These are phyloP conservation scores for Tympanopsis confertula DNA, from an alignment of 2,329 filamentous ascomycete species.

Conservation along the genomic window DNA sequence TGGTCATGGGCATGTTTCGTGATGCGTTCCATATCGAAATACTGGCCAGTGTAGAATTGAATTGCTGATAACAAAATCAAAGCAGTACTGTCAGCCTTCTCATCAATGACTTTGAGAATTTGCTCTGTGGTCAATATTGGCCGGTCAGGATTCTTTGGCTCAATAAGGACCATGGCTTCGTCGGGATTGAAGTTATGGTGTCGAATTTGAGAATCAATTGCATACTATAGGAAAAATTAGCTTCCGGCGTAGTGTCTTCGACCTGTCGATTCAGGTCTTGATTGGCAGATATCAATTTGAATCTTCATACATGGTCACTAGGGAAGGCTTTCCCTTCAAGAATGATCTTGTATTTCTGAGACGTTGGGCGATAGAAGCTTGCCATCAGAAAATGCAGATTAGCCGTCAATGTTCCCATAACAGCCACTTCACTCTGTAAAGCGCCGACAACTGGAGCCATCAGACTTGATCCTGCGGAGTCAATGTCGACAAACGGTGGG, in stretches of 20 bases:
- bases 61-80: constrained; percentile 75
- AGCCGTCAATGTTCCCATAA: constrained; percentile 78
- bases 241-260: background rate
- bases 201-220: constrained; percentile 68
- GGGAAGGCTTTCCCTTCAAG: constrained; percentile 87
- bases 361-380: constrained; percentile 66
- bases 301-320: constrained; percentile 59
- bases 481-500: constrained; percentile 66
- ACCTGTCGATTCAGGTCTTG: no score
- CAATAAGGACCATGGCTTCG: constrained; percentile 63
- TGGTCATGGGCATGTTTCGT: constrained; percentile 63
- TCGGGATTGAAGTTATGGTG: constrained; percentile 57
- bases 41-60: constrained; percentile 85
- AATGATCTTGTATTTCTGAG: constrained; percentile 62
- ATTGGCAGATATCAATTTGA: background rate
- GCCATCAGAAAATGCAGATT: constrained; percentile 77
- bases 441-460: constrained; percentile 69
- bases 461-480: constrained; percentile 59
- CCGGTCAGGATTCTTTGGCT: constrained; percentile 35
- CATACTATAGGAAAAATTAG: constrained; percentile 42
- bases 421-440: constrained; percentile 59
- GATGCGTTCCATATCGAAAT: constrained; percentile 72
- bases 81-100: constrained; percentile 61
- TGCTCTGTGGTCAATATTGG: constrained; percentile 37
- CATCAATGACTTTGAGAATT: constrained; percentile 63